Conservation (phyloP, 352 stramenopile genomes). For the Peronosclerospora sorghi region DNA sequence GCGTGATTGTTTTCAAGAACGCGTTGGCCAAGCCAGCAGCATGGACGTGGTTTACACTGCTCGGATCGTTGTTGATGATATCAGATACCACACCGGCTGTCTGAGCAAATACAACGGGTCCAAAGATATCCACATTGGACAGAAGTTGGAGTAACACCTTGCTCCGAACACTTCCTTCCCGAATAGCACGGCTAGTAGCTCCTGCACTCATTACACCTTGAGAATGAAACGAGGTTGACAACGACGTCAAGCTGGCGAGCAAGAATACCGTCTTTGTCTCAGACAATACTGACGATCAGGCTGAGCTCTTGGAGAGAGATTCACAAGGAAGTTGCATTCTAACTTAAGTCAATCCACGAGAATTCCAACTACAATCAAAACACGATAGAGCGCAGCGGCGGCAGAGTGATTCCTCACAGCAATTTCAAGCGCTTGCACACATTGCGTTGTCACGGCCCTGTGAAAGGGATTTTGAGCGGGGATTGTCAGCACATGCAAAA, state of each 20-base stretch:
- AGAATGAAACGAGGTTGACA: slow-evolving; percentile 81
- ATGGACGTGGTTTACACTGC: slow-evolving; percentile 91
- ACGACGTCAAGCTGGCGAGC: slow-evolving; percentile 59
- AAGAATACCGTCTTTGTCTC: slow-evolving; percentile 53
- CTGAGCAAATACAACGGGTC: slow-evolving; percentile 88
- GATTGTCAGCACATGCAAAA: slow-evolving; percentile 68
- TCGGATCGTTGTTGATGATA: slow-evolving; percentile 96
- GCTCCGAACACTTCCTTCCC: slow-evolving; percentile 77
- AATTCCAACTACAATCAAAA: slow-evolving; percentile 77
- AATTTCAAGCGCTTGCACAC: slow-evolving; percentile 70
- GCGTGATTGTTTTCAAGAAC: slow-evolving; percentile 88
- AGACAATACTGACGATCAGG: slow-evolving; percentile 8
- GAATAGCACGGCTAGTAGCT: slow-evolving; percentile 77
- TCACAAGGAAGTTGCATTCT: slow-evolving; percentile 31
- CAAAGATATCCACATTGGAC: slow-evolving; percentile 85
- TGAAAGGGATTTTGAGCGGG: slow-evolving; percentile 47
- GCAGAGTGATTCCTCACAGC: slow-evolving; percentile 65
- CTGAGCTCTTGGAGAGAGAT: slow-evolving; percentile 1
- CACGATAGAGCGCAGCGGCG: slow-evolving; percentile 61
- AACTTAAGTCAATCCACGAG: slow-evolving; percentile 64
- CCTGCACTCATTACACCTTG: slow-evolving; percentile 83
- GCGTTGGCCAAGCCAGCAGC: slow-evolving; percentile 85
- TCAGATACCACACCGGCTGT: slow-evolving; percentile 88
- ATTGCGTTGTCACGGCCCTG: slow-evolving; percentile 62
- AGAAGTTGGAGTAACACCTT: slow-evolving; percentile 86